Evolutionary conservation across 2,329 filamentous ascomycete species (phyloP), one percentile per base, ranked within the genome.

Genomic region (Epichloe bromicola): DNA sequence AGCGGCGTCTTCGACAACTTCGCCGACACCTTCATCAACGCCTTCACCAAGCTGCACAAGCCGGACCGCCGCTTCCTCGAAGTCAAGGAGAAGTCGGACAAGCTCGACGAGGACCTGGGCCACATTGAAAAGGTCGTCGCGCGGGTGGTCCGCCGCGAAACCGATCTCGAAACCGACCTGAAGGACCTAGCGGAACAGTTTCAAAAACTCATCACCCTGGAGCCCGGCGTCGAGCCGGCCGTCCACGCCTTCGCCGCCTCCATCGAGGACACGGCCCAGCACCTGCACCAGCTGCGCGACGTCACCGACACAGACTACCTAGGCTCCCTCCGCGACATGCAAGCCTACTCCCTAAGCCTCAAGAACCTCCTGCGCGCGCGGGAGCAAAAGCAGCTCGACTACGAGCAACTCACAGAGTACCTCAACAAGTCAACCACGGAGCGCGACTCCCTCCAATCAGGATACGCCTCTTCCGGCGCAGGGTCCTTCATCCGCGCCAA

Each of bases 341-440:
- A 94, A 60, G 85, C 89, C 26, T 98, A 97, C 68, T 91, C 89
- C 57, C 72, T 79, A n/a, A 85, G 89, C 0, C 74, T 97, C 45
- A 95, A 95, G 67, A 77, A 81, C 23, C 82, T 98, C 5, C 81
- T 98, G 56, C 95, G 95, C 67, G 88, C 88, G 1, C 84, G 93
- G 37, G 93, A 98, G 71, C 89, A 94, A 71, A 98, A 98, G 66
- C 93, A 98, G 66, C 84, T 98, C 52, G 93, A 98, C 70, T 95
- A 91, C 62, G 93, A 98, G 70, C 90, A 88, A 57, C 76, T 98
- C 36, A 95, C 89, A 30, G 91, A 97, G 65, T 97, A 97, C 67
- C 85, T 96, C 50, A 87, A 87, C 70, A 95, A 95, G 66, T 88
- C 88, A 1, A 88, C 88, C 3, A 72, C 82, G 3, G 93, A 98